Evolutionary conservation across 2,329 filamentous ascomycete species (phyloP), one percentile per base, ranked within the genome.

Genomic region (Leptographium wingfieldii): DNA sequence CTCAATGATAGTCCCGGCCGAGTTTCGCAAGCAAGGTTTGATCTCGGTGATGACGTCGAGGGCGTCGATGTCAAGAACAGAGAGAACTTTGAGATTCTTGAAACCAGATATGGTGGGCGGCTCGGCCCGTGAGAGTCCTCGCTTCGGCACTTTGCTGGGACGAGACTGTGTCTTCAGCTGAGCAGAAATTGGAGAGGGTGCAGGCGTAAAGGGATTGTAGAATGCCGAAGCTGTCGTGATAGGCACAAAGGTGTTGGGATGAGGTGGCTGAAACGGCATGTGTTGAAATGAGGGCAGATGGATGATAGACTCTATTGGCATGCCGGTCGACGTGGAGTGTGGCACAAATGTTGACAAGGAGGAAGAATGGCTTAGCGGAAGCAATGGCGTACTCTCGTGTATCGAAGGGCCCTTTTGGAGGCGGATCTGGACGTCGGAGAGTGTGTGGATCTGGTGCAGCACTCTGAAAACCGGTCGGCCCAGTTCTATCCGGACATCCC

Each of bases 401-500:
- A 81, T 73, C 0, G 82, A 83, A 1, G 74, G 73, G 2, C 82
- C 82, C 4, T 74, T 72, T 62, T 85, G 83, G 69, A 86, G 75
- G 59, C 83, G 79, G 52, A 86, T 66, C 63, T 83, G 80, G 14
- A 86, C 66, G 61, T 79, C 71, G 59, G 76, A 75, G 33, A 86
- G 73, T 7, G 77, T 73, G 22, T 71, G 62, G 60, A 84, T 80
- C 40, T 74, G 69, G 66, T 84, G 82, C 12, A 86, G 72, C 40
- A 76, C 75, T 60, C 74, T 74, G 69, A 82, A 85, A 5, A 86
- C 76, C 1, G 76, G 76, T 6, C 80, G 74, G 67, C 78, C 83
- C 11, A 86, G 74, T 68, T 86, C 83, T 59, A 86, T 78, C 7
- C 81, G 77, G 59, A 85, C 80, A 67, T 86, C 83, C 83, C 83